phyloP scores from a whole-genome alignment of 1,139 yeast genomes.

The Saccharomyces pastorianus region DNA sequence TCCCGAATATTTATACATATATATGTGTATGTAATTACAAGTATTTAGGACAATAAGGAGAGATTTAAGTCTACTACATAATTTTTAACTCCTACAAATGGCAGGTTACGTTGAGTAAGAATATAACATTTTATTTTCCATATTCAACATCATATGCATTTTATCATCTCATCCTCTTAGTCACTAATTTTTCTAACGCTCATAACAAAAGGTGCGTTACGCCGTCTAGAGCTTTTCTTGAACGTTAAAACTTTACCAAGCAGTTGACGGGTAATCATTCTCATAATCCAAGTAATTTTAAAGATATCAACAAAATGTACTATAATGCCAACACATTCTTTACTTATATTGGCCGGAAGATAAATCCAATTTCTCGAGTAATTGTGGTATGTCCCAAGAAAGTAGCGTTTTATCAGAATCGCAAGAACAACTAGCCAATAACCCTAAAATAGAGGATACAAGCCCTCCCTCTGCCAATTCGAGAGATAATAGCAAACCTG shows the following conservation, averaged over 20 bases:
- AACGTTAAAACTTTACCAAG: not conserved
- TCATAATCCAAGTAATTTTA: not conserved
- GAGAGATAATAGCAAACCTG: constrained; percentile 4
- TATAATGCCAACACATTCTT: not conserved
- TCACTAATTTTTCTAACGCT: too few species aligned
- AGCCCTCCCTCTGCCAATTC: not conserved
- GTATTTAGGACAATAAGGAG: not conserved
- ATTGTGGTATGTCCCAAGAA: constrained; percentile 5
- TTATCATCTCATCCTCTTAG: too few species aligned
- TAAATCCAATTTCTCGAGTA: not conserved
- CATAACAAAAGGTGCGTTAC: too few species aligned
- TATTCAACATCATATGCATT: not conserved
- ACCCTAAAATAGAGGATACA: constrained; percentile 6
- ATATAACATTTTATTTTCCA: too few species aligned
- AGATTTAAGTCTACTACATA: not conserved
- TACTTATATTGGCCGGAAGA: not conserved
- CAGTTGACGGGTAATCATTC: not conserved
- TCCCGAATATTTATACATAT: not conserved
- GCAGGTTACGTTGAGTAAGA: not conserved
- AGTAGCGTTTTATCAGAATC: constrained; percentile 3
- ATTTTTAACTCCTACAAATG: not conserved
- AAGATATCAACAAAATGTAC: not conserved
- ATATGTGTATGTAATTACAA: not conserved
- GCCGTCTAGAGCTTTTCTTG: not conserved
- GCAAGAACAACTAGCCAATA: constrained; percentile 4